Base-by-base conservation (phyloP, 768 basidiomycete species). In the Ramaria sp. region DNA sequence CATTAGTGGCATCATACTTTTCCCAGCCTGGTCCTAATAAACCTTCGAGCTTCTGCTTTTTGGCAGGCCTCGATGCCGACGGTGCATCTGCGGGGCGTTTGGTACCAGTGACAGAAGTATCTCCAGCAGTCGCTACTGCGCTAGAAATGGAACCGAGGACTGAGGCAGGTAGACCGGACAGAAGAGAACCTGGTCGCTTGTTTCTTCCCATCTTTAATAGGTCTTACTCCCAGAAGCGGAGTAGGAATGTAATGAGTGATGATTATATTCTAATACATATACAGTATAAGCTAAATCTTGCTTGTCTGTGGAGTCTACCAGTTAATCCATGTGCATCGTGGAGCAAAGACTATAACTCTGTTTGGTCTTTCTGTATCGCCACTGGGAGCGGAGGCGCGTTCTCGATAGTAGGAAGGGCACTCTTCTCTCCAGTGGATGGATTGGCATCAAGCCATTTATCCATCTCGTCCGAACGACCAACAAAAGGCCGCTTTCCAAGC, bases 371-470 rank as follows among this genome's bases (percentile, higher is more conserved):
- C 22, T 37, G 22, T 22, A 53, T 53, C n/a, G 45, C 52, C 18
- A 54, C 36, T 5, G 57, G 52, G 8, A 39, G 37, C 27, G 47
- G 49, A 32, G 50, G 32, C n/a, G 44, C 27, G 42, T 27, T 18
- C 52, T 47, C 39, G 22, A 44, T 28, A 30, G 43, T 36, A 22
- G 45, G 45, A 34, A 42, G 57, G n/a, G 57, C 52, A 30, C 28
- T 16, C 27, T 53, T 57, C 27, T 53, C 28, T 12, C 55, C 57
- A 36, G 34, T 28, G 20, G 37, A n/a, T 30, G 30, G 38, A 64
- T 90, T 79, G 64, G 85, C 79, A 63, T 95, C 91, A n/a, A 95
- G 77, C 87, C 92, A 95, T 65, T 86, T 88, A 71, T 96, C 93
- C 94, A 97, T 96, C 60, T 95, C 91, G 65, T 95, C 92, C 24